phyloP scores from a whole-genome alignment of 805 yeast genomes.

The Cyberlindnera lachancei region DNA sequence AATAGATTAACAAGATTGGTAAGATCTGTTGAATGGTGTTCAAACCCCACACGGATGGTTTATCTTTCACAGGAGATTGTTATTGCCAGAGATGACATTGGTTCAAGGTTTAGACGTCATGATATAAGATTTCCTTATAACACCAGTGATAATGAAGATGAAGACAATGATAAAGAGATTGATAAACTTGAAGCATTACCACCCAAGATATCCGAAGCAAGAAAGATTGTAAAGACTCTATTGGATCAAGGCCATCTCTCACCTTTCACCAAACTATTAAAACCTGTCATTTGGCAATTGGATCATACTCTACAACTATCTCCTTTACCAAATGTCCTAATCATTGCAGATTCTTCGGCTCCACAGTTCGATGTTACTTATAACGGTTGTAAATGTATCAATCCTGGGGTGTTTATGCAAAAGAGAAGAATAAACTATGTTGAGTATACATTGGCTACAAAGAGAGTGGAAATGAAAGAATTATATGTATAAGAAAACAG shows the following conservation, averaged over 20 bases:
- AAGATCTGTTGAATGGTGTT: constrained; percentile 47
- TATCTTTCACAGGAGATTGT: constrained; percentile 83
- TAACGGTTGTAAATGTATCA: constrained; percentile 74
- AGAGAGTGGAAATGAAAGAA: constrained; percentile 42
- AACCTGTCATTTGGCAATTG: constrained; percentile 63
- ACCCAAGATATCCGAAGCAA: constrained; percentile 47
- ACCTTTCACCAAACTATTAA: constrained; percentile 57
- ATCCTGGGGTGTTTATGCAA: constrained; percentile 52
- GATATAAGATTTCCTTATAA: constrained; percentile 46
- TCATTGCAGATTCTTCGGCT: constrained; percentile 65
- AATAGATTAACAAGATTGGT: constrained; percentile 55
- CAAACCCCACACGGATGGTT: constrained; percentile 74
- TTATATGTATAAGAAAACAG: constrained; percentile 27
- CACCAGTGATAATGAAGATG: constrained; percentile 15
- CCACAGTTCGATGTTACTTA: constrained; percentile 70
- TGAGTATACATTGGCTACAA: constrained; percentile 63
- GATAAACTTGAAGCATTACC: constrained; percentile 31
- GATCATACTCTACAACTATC: constrained; percentile 63
- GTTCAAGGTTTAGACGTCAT: constrained; percentile 63
- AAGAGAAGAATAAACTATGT: constrained; percentile 52
- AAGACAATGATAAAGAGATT: constrained; percentile 17
- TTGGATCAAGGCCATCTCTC: constrained; percentile 84
- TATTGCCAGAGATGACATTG: constrained; percentile 64
- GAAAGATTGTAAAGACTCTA: constrained; percentile 70
- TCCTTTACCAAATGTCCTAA: constrained; percentile 66